Base-by-base conservation (phyloP, 805 yeast genomes). In the Barnettozyma botsteinii region DNA sequence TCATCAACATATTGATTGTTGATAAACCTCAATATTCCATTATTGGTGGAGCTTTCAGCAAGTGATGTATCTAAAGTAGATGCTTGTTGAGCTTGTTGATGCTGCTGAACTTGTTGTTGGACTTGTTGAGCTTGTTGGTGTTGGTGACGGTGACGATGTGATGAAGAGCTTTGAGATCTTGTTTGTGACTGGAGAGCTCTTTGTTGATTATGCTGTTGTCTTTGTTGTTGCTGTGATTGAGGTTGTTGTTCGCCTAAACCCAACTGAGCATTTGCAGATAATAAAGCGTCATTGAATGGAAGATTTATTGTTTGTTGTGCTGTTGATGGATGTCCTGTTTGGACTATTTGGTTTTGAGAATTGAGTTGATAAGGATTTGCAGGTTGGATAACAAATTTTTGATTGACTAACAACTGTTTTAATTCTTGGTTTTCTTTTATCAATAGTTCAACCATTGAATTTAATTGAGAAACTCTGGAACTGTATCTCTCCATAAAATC, bases 1-100 rank as follows among this genome's bases (percentile, higher is more conserved):
- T 56, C 60, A 31, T 54, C 59, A 13, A 56, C 60, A 25, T 56
- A 56, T 34, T 56, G 60, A 24, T 56, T 56, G 43, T 56, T 56
- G 24, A 56, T 54, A 42, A 56, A 56, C 35, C 60, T 46, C 26
- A 56, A 40, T 41, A 56, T 56, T 2, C 56, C 57, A 36, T 45
- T 47, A 11, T 48, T 51, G 9, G 50, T 35, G 2, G 51, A 30
- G 3, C 52, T 31, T 19, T 53, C 59, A 7, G 42, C 40, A 9
- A 52, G 29, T 1, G 54, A 34, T 12, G 42, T 29, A 31, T 52
- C 57, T 10, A 53, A 36, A 17, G 14, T 14, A 14, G 24, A 5
- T 4, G 34, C 14, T 14, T 33, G 42, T 14, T 33, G 42, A n/a
- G 33, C 23, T 9, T 33, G 37, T 28, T 32, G 44, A 14, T 38